A percentile compares a stretch with the other conserved stretches of the same genome.
These are phyloP conservation scores for Leersia perrieri DNA, from an alignment of 176 grass and related monocot genomes.

Conservation along the genomic window DNA sequence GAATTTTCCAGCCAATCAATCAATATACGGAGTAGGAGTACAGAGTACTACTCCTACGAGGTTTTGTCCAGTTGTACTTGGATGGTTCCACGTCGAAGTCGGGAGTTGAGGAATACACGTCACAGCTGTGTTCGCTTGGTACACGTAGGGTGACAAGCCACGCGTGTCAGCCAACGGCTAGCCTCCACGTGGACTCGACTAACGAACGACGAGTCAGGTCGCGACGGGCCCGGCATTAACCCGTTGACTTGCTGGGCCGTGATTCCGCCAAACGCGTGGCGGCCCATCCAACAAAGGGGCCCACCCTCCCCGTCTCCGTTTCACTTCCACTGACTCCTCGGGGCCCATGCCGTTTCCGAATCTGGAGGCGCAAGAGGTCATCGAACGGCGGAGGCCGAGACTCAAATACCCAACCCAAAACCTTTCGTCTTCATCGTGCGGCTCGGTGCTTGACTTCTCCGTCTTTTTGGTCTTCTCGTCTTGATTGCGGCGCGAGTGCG, in stretches of 20 bases:
- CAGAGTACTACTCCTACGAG: background rate
- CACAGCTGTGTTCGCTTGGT: background rate
- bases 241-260: background rate
- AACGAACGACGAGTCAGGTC: too few species aligned
- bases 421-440: background rate
- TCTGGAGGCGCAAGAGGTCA: conserved; percentile 5
- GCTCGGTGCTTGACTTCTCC: background rate
- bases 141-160: conserved; percentile 22
- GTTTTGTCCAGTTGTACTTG: background rate
- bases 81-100: conserved; percentile 1
- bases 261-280: background rate
- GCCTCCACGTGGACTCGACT: background rate
- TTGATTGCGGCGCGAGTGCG: background rate
- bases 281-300: background rate
- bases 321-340: background rate
- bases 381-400: background rate
- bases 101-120: background rate
- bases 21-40: too few species aligned
- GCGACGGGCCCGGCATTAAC: background rate
- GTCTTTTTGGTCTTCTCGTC: background rate
- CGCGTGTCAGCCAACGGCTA: conserved; percentile 5
- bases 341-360: background rate
- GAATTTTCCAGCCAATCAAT: background rate
- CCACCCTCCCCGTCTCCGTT: background rate
- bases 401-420: background rate